Evolutionary conservation across 2,329 filamentous ascomycete genomes (phyloP).

Genomic region (Pochonia chlamydosporia): DNA sequence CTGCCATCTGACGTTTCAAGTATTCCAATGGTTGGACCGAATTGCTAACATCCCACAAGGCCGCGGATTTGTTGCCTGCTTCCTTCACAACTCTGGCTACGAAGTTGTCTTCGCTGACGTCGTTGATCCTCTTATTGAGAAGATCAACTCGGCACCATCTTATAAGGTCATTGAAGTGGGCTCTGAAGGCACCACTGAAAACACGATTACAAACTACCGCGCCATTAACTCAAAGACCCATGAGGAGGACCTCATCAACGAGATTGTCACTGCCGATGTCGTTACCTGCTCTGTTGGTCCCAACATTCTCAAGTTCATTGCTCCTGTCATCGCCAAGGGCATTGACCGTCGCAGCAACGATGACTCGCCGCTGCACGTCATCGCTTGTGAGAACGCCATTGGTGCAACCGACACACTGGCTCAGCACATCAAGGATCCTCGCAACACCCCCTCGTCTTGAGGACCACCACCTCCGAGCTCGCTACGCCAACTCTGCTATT

Average conservation of each 20-base stretch:
- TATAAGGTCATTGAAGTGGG: constrained; percentile 95
- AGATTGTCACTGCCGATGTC: constrained; percentile 81
- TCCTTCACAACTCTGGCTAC: constrained; percentile 90
- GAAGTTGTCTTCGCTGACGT: constrained; percentile 97
- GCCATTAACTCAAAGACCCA: constrained; percentile 92
- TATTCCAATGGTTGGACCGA: too few species aligned
- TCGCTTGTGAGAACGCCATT: constrained; percentile 98
- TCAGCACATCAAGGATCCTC: constrained; percentile 68
- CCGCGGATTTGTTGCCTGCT: constrained; percentile 82
- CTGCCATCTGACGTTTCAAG: too few species aligned
- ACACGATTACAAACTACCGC: constrained; percentile 88
- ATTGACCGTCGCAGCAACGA: constrained; percentile 68
- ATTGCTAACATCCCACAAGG: constrained; percentile 28
- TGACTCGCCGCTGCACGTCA: constrained; percentile 71
- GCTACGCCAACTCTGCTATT: constrained; percentile 96
- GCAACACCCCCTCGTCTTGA: constrained; percentile 67
- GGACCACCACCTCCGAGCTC: constrained; percentile 66
- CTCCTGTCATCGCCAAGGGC: constrained; percentile 90
- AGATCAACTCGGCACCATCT: constrained; percentile 65
- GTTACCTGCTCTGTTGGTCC: constrained; percentile 97
- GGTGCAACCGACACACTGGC: constrained; percentile 86
- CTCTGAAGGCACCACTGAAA: constrained; percentile 71
- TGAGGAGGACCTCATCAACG: constrained; percentile 72
- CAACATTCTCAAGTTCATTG: constrained; percentile 94
- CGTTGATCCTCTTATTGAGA: constrained; percentile 73